Evolutionary conservation across 78 protist genomes (phyloP).

Genomic region (Speleostelium caveatum): DNA sequence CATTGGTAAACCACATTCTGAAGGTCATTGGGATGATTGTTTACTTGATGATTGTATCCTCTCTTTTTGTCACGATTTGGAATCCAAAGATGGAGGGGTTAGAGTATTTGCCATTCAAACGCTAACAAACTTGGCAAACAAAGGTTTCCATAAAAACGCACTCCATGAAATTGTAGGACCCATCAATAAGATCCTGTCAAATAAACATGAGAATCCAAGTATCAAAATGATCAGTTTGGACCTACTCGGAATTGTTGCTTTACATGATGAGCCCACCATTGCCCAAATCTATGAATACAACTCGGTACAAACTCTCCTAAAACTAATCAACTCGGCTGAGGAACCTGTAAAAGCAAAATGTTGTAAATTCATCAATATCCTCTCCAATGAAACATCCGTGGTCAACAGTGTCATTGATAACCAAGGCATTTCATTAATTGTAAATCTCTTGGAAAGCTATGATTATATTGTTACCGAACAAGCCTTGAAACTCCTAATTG

Average conservation of each 20-base stretch:
- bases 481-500: slow-evolving; percentile 32
- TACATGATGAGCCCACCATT: slow-evolving; percentile 54
- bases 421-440: slow-evolving; percentile 14
- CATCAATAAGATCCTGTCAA: slow-evolving; percentile 39
- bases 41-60: slow-evolving; percentile 56
- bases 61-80: slow-evolving; percentile 69
- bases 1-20: slow-evolving; percentile 69
- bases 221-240: slow-evolving; percentile 63
- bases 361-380: slow-evolving; percentile 34
- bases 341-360: slow-evolving; percentile 56
- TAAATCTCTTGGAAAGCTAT: slow-evolving; percentile 13
- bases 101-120: slow-evolving; percentile 62
- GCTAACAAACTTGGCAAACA: slow-evolving; percentile 12
- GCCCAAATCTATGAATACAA: slow-evolving; percentile 28
- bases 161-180: slow-evolving; percentile 45
- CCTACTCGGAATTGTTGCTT: slow-evolving; percentile 47
- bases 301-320: neutral
- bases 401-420: slow-evolving; percentile 14
- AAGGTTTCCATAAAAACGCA: slow-evolving; percentile 63
- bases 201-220: slow-evolving; percentile 8
- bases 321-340: slow-evolving; percentile 25
- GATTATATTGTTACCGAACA: slow-evolving; percentile 49
- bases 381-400: slow-evolving; percentile 31
- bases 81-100: slow-evolving; percentile 45
- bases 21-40: slow-evolving; percentile 61